These are phyloP conservation scores for Aspergillus persii DNA, from an alignment of 2,329 filamentous ascomycete species.

Conservation along the genomic window DNA sequence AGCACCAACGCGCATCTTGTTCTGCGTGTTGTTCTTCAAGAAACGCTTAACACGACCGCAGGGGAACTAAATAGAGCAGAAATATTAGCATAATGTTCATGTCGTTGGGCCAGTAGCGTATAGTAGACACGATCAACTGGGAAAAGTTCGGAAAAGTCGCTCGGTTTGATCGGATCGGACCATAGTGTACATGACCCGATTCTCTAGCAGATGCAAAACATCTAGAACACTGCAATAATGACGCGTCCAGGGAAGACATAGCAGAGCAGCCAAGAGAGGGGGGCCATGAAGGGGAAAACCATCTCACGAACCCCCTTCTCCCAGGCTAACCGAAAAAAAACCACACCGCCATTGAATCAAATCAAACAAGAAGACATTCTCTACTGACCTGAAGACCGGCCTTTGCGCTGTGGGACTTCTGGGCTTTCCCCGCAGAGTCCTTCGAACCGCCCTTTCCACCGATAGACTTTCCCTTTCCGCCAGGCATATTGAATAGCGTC, in stretches of 20 bases:
- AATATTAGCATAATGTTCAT: neutral
- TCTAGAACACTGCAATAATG: neutral
- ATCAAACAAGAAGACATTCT: slow-evolving; percentile 13
- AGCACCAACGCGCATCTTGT: slow-evolving; percentile 99
- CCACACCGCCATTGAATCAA: neutral
- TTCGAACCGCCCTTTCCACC: slow-evolving; percentile 91
- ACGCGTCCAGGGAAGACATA: neutral
- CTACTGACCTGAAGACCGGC: slow-evolving; percentile 87
- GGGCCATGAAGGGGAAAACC: neutral
- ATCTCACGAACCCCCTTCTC: neutral
- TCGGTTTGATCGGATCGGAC: neutral
- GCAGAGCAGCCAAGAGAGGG: neutral
- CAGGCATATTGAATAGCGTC: slow-evolving; percentile 58
- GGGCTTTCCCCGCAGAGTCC: slow-evolving; percentile 78
- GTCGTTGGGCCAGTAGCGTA: neutral
- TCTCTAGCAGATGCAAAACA: neutral
- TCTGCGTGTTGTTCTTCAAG: slow-evolving; percentile 97
- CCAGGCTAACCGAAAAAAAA: neutral
- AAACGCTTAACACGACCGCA: slow-evolving; percentile 99
- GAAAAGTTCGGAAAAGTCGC: neutral
- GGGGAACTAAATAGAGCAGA: slow-evolving; percentile 67
- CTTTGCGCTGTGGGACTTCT: slow-evolving; percentile 90
- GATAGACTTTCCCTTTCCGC: slow-evolving; percentile 90
- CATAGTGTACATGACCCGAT: neutral
- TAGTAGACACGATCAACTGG: neutral